Evolutionary conservation across 495 filamentous ascomycete species (phyloP).

Genomic region (Lasiosphaeria miniovina): DNA sequence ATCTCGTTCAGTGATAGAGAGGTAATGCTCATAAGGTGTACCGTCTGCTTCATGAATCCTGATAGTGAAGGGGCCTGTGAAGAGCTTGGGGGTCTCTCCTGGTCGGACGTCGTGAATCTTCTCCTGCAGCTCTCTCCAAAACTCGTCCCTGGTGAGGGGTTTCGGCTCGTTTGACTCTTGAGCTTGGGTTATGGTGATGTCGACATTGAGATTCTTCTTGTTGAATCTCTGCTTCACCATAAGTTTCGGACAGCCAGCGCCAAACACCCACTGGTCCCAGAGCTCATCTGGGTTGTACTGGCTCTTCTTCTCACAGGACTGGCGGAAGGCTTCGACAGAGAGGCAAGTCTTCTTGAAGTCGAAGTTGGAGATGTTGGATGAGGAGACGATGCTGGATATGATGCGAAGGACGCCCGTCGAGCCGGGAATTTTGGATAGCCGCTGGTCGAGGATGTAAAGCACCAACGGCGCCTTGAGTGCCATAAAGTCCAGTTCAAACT

Average conservation of each 20-base stretch:
- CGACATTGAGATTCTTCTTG: constrained; percentile 93
- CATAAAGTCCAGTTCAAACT: constrained; percentile 83
- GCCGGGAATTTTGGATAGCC: constrained; percentile 81
- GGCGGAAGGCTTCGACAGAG: constrained; percentile 69
- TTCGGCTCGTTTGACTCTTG: constrained; percentile 51
- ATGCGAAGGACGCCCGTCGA: constrained; percentile 81
- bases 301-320: constrained; percentile 79
- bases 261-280: constrained; percentile 89
- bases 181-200: constrained; percentile 83
- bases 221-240: constrained; percentile 86
- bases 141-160: constrained; percentile 59
- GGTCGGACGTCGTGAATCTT: constrained; percentile 66
- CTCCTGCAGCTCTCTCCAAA: constrained; percentile 81
- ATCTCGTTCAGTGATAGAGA: constrained; percentile 82
- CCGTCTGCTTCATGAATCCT: constrained; percentile 98
- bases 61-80: constrained; percentile 95
- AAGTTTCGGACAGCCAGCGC: constrained; percentile 84
- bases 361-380: constrained; percentile 72
- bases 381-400: constrained; percentile 74
- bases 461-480: constrained; percentile 87
- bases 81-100: constrained; percentile 68
- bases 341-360: constrained; percentile 69
- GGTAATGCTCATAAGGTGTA: constrained; percentile 97
- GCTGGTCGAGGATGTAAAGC: constrained; percentile 87
- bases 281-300: constrained; percentile 81